Conservation (phyloP, 768 basidiomycete genomes). For the Rhodotorula kratochvilovae region DNA sequence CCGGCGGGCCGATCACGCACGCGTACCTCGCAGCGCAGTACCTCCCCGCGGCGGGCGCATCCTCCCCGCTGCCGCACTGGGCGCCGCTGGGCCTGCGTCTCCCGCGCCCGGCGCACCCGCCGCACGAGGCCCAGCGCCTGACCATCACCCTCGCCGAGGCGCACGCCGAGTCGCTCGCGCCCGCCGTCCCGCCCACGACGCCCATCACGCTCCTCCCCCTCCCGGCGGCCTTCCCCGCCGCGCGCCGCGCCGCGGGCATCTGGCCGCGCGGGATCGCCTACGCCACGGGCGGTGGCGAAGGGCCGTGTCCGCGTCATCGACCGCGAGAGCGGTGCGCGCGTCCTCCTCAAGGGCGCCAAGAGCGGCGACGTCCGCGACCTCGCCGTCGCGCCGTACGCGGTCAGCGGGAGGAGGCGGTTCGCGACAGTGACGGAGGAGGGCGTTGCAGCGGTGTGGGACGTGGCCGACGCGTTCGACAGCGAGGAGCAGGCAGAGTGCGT, state of each 20-base stretch:
- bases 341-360: slow-evolving; percentile 12
- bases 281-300: not conserved
- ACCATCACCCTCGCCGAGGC: not conserved
- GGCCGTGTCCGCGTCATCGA: slow-evolving; percentile 28
- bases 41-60: not conserved
- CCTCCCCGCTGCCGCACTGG: not conserved
- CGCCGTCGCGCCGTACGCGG: not conserved
- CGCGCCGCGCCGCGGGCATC: not conserved
- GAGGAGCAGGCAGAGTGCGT: not conserved
- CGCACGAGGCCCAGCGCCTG: not conserved
- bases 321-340: slow-evolving; percentile 21
- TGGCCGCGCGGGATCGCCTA: slow-evolving; percentile 13
- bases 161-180: slow-evolving; percentile 9
- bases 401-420: not conserved
- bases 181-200: not conserved
- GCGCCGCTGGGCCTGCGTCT: slow-evolving; percentile 3
- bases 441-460: not conserved
- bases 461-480: not conserved
- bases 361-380: not conserved
- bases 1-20: not conserved
- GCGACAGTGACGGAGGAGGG: not conserved
- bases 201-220: slow-evolving; percentile 14
- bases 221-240: not conserved
- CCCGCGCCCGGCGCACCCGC: not conserved
- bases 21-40: not conserved